Base-by-base conservation (phyloP, 139 green algal genomes). In the Ettlia oleoabundans region DNA sequence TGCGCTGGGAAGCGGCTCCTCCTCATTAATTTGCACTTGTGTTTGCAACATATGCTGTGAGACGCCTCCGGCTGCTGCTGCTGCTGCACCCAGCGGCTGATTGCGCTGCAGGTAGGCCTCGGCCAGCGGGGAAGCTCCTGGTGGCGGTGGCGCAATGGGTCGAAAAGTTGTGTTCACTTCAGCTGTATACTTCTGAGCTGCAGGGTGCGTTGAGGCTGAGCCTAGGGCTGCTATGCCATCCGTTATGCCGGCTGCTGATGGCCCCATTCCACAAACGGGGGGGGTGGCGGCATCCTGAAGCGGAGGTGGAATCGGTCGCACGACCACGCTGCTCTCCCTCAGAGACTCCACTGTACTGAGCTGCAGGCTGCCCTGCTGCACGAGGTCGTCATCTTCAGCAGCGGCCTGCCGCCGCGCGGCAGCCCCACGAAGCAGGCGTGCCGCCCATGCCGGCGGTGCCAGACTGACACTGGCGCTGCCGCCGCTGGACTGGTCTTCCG, bases 311-410 rank as follows among this genome's bases (percentile, higher is more conserved):
- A 38, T 33, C 0, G 33, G 18, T 1, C 72, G 72, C 7, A 79
- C 51, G 33, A 79, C 35, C 6, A 79, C 72, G 52, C 72, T 79
- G 72, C 72, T 67, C 51, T 64, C 43, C 26, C 71, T 64, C 43
- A 65, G 43, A 9, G 15, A 9, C 0, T 53, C 72, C n/a, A 52
- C 13, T 3, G 52, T 22, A 19, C 22, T 26, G 32, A 41, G 18
- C 21, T 63, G 30, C 9, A 37, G 15, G 8, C 52, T 53, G 51
- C 22, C 72, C 4, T 19, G 43, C 71, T 65, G 47, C 68, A 40
- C 40, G 19, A 47, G 7, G 4, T 30, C 71, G 3, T 51, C 47
- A 21, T 62, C 67, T 24, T 53, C 37, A 79, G 15, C 28, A 1
- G 22, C 52, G 72, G 32, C 51, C 72, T 51, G 51, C 72, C 5